A percentile compares a stretch with the other conserved stretches of the same genome.
Evolutionary conservation across 1,284 basidiomycete species (phyloP).

Genomic region (Ganoderma lucidum): DNA sequence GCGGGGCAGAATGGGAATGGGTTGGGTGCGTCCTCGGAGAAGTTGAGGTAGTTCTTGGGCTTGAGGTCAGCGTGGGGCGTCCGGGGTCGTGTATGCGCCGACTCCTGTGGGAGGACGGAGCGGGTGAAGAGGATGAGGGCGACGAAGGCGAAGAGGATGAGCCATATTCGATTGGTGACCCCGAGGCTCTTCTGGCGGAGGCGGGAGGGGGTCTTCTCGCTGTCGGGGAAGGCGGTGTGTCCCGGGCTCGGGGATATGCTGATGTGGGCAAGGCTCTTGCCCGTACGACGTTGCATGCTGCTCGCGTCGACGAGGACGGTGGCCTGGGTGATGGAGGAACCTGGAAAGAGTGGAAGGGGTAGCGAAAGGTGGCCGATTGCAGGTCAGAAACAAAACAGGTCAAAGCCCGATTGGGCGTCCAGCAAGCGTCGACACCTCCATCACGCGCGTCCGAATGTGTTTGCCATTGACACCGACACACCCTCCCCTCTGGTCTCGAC

Average conservation of each 20-base stretch:
- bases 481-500: neutral
- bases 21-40: slow-evolving; percentile 53
- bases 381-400: neutral
- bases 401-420: slow-evolving; percentile 2
- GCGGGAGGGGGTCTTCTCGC: slow-evolving; percentile 56
- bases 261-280: slow-evolving; percentile 61
- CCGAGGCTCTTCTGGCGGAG: slow-evolving; percentile 65
- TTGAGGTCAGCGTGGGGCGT: slow-evolving; percentile 61
- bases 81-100: slow-evolving; percentile 39
- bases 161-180: slow-evolving; percentile 77
- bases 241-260: slow-evolving; percentile 52
- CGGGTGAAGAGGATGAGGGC: slow-evolving; percentile 71
- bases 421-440: neutral
- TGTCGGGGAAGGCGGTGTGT: slow-evolving; percentile 51
- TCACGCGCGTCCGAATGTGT: neutral
- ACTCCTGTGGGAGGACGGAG: slow-evolving; percentile 56
- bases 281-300: slow-evolving; percentile 64
- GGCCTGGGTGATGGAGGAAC: slow-evolving; percentile 18
- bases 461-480: neutral
- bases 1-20: slow-evolving; percentile 93
- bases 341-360: slow-evolving; percentile 16
- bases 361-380: slow-evolving; percentile 18
- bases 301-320: slow-evolving; percentile 17
- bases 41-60: slow-evolving; percentile 75
- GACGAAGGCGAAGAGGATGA: slow-evolving; percentile 65